Percentiles rank a stretch among this genome's conserved stretches.
Evolutionary conservation across 371 early-diverging fungal genomes (phyloP).

Genomic region (Pancytospora philotis): DNA sequence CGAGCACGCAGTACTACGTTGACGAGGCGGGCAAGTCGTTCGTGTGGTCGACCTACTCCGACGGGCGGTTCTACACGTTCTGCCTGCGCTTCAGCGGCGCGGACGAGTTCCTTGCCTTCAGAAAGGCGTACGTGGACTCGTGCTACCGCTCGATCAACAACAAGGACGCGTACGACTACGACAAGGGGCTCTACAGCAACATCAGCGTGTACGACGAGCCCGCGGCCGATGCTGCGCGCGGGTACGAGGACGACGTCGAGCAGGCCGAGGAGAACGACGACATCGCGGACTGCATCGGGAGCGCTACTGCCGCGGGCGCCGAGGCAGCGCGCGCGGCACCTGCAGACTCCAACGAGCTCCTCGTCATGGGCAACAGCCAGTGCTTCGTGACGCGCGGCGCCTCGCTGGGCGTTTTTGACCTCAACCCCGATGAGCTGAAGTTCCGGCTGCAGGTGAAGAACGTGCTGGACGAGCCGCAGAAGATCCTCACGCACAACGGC

Average conservation of each 20-base stretch:
- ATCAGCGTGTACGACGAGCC: neutral
- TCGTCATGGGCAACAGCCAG: constrained; percentile 51
- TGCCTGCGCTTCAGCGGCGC: constrained; percentile 48
- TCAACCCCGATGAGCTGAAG: constrained; percentile 45
- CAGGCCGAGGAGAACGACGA: constrained; percentile 37
- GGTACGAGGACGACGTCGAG: constrained; percentile 29
- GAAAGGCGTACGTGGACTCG: constrained; percentile 46
- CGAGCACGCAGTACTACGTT: constrained; percentile 57
- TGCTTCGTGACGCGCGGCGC: constrained; percentile 58
- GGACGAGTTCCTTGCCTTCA: constrained; percentile 54
- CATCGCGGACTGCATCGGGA: neutral
- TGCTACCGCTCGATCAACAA: constrained; percentile 23
- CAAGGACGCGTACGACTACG: neutral
- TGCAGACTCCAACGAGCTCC: constrained; percentile 43
- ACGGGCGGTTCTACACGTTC: constrained; percentile 47
- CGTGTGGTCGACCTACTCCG: constrained; percentile 55
- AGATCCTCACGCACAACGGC: constrained; percentile 52
- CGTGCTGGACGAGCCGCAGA: constrained; percentile 42
- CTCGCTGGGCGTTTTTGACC: constrained; percentile 58
- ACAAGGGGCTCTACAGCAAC: neutral
- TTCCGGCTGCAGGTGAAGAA: constrained; percentile 53
- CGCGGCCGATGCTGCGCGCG: neutral
- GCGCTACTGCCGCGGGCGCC: neutral
- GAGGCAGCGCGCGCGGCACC: too few species aligned
- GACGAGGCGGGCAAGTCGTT: constrained; percentile 56